phyloP scores from a whole-genome alignment of 2,329 filamentous ascomycete genomes.

The Phialocephala sp. region DNA sequence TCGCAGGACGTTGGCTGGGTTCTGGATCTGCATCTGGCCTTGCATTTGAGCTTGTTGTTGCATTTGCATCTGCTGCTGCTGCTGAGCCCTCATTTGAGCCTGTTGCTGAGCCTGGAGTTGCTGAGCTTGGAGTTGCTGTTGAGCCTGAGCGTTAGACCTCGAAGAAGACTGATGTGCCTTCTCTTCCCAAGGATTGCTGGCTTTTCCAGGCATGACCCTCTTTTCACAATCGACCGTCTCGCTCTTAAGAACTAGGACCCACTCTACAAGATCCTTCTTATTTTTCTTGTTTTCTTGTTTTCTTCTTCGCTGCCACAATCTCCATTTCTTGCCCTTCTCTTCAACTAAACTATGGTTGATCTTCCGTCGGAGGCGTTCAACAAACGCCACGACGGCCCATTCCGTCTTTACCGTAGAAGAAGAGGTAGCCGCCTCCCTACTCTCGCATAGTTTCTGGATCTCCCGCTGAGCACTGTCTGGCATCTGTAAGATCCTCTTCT shows the following conservation, averaged over 20 bases:
- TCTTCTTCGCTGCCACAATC: not conserved
- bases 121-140: not conserved
- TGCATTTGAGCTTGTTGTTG: not conserved
- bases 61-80: slow-evolving; percentile 1
- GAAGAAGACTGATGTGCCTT: not conserved
- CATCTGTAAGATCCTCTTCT: slow-evolving; percentile 17
- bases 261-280: slow-evolving; percentile 22
- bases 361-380: slow-evolving; percentile 19
- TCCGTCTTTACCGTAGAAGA: slow-evolving; percentile 4
- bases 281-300: not conserved
- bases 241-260: slow-evolving; percentile 25
- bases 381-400: slow-evolving; percentile 21
- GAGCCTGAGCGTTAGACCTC: too few species aligned
- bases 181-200: slow-evolving; percentile 25
- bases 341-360: slow-evolving; percentile 1
- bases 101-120: not conserved
- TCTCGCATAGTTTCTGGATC: slow-evolving; percentile 27
- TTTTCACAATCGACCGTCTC: slow-evolving; percentile 19
- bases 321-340: not conserved
- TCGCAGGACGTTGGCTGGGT: slow-evolving; percentile 15
- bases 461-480: slow-evolving; percentile 28
- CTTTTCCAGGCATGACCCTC: slow-evolving; percentile 20
- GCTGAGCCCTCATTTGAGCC: not conserved
- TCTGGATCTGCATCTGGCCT: slow-evolving; percentile 7
- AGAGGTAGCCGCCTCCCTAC: slow-evolving; percentile 18